phyloP scores from a whole-genome alignment of 2,329 filamentous ascomycete genomes.

The Drechslerella stenobrocha region DNA sequence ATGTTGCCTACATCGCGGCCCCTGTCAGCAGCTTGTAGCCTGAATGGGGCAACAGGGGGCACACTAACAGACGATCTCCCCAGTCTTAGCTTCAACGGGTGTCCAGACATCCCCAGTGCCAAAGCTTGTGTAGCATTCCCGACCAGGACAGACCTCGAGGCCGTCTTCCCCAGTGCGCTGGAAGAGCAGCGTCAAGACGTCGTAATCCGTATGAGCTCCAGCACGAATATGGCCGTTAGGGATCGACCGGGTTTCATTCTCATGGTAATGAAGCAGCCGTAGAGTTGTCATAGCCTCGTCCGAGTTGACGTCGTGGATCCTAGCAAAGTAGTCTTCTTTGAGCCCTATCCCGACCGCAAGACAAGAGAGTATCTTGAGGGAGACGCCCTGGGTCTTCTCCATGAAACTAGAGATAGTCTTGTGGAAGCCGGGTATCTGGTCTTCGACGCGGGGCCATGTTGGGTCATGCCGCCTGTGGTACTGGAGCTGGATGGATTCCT shows the following conservation, averaged over 20 bases:
- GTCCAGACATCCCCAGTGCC: conserved; percentile 67
- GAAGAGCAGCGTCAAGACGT: conserved; percentile 66
- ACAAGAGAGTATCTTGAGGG: conserved; percentile 64
- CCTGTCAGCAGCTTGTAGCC: conserved; percentile 27
- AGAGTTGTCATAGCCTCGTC: conserved; percentile 63
- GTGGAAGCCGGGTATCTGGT: conserved; percentile 60
- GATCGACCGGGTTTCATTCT: conserved; percentile 55
- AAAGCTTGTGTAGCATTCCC: conserved; percentile 65
- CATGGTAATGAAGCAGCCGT: conserved; percentile 64
- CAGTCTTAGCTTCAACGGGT: conserved; percentile 62
- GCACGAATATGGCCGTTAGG: conserved; percentile 57
- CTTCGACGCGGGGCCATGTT: conserved; percentile 60
- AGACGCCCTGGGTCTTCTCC: conserved; percentile 61
- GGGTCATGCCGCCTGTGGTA: conserved; percentile 63
- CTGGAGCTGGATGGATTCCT: conserved; percentile 67
- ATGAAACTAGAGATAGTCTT: conserved; percentile 61
- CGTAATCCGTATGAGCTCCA: conserved; percentile 68
- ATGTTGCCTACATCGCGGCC: conserved; percentile 51
- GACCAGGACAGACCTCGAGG: conserved; percentile 67
- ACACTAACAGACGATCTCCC: conserved; percentile 62
- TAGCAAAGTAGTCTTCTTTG: conserved; percentile 62
- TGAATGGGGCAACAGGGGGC: conserved; percentile 2
- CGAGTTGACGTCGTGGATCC: conserved; percentile 60
- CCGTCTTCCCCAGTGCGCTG: conserved; percentile 65
- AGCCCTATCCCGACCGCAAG: conserved; percentile 65